Evolutionary conservation across 108 stramenopile species (phyloP).

Genomic region (Pseudonitzschia multiseries): DNA sequence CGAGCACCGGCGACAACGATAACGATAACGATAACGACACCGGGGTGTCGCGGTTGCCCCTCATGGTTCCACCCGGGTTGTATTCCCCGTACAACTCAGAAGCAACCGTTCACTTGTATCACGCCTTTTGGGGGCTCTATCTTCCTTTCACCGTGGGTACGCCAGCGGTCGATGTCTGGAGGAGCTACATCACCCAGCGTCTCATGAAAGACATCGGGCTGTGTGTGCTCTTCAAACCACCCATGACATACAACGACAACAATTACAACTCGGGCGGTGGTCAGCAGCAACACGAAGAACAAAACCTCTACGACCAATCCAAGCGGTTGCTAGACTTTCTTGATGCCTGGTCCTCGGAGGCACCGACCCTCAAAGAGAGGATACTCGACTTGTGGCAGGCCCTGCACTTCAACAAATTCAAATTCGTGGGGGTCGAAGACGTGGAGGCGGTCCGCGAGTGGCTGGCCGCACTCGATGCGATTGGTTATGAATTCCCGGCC

Average conservation of each 20-base stretch:
- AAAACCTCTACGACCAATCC: constrained; percentile 42
- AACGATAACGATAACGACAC: constrained; percentile 27
- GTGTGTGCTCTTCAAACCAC: constrained; percentile 38
- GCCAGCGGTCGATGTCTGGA: constrained; percentile 65
- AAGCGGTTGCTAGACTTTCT: constrained; percentile 42
- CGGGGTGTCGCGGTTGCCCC: not conserved
- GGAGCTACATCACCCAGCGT: constrained; percentile 50
- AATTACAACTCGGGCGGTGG: no score
- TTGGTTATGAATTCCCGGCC: constrained; percentile 37
- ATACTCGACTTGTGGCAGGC: constrained; percentile 39
- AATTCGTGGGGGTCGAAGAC: no score
- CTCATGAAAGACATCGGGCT: constrained; percentile 35
- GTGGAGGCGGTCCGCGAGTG: constrained; percentile 43
- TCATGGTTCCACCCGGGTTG: constrained; percentile 19
- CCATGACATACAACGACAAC: not conserved
- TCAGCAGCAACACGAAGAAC: no score
- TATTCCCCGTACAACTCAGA: constrained; percentile 65
- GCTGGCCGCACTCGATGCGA: constrained; percentile 32
- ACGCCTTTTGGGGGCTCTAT: constrained; percentile 51
- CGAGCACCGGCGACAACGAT: constrained; percentile 54
- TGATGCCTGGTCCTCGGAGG: constrained; percentile 15
- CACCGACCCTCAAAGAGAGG: constrained; percentile 6
- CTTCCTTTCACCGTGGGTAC: constrained; percentile 59
- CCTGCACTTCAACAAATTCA: constrained; percentile 46
- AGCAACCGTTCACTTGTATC: constrained; percentile 46